Base-by-base conservation (phyloP, 2,329 filamentous ascomycete genomes). In the Didymellaceae sp. region DNA sequence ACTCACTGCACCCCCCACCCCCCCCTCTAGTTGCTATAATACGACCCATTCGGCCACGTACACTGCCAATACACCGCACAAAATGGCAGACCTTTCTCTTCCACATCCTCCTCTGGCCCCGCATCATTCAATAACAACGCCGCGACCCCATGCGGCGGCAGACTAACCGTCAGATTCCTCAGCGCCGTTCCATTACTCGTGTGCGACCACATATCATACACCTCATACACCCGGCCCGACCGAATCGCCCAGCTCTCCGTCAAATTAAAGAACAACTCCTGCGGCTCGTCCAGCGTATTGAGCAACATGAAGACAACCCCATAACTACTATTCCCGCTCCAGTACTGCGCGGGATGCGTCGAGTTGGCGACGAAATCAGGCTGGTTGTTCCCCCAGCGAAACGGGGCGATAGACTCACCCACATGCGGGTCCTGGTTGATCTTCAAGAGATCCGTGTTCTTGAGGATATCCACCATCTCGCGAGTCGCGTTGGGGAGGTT, bases 321-420 rank as follows among this genome's bases (percentile, higher is more conserved):
- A 3, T 57, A 48, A 10, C 26, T 51, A 31, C 51, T 51, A 22
- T 51, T 51, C 1, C 59, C 57, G 8, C 55, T 40, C 61, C 61
- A 63, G 39, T 56, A 63, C 24, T 63, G 54, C 2, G 59, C 57
- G 1, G 59, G 58, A 20, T 47, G 45, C 1, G 53, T 48, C 6
- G 62, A 54, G 55, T 83, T 78, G 57, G 74, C 81, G 0, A 78
- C 79, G 60, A 73, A 77, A 55, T 80, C 75, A 0, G 74, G 67
- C 64, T 67, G 63, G 53, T 80, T 80, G 3, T 70, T 66, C 0
- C 79, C 80, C 76, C 76, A 78, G 21, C 59, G 61, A 58, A 72
- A 78, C 2, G 67, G 70, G 53, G 61, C 57, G 5, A 68, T 64
- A 0, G 70, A 71, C 5, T 72, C 58, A 4, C 76, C 77, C 16